phyloP scores from a whole-genome alignment of 2,329 filamentous ascomycete genomes.

The Exophiala oligosperma region DNA sequence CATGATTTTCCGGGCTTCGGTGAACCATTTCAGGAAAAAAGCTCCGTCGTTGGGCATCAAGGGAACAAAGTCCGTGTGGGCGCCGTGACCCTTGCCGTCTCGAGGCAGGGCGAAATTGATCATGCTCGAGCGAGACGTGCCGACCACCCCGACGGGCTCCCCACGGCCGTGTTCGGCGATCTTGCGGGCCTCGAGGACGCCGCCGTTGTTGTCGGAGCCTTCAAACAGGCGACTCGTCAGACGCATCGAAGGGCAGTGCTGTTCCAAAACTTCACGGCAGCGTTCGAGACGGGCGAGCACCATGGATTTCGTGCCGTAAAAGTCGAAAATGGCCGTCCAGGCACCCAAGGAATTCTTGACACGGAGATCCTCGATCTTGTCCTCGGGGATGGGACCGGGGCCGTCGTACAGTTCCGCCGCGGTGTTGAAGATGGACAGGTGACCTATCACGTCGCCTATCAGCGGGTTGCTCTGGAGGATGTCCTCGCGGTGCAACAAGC shows the following conservation, averaged over 20 bases:
- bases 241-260: background rate
- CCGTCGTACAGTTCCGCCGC: background rate
- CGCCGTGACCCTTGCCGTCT: background rate
- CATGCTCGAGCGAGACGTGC: background rate
- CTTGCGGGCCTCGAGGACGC: background rate
- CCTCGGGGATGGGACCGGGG: background rate
- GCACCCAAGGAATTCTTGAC: background rate
- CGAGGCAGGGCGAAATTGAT: slow-evolving; percentile 3
- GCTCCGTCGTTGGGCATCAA: slow-evolving; percentile 1
- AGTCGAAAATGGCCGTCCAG: slow-evolving; percentile 3
- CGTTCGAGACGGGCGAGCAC: background rate
- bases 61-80: slow-evolving; percentile 3
- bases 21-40: slow-evolving; percentile 1
- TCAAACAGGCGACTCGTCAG: background rate
- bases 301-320: slow-evolving; percentile 4
- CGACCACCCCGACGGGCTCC: background rate
- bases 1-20: background rate
- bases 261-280: background rate
- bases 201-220: too few species aligned
- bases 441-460: background rate
- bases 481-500: background rate
- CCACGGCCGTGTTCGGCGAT: background rate
- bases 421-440: background rate
- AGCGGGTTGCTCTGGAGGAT: background rate
- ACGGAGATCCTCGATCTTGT: background rate